Percentiles rank a stretch among this genome's conserved stretches.
Conservation (phyloP, 805 yeast genomes). For the Yamadazyma endophytica region DNA sequence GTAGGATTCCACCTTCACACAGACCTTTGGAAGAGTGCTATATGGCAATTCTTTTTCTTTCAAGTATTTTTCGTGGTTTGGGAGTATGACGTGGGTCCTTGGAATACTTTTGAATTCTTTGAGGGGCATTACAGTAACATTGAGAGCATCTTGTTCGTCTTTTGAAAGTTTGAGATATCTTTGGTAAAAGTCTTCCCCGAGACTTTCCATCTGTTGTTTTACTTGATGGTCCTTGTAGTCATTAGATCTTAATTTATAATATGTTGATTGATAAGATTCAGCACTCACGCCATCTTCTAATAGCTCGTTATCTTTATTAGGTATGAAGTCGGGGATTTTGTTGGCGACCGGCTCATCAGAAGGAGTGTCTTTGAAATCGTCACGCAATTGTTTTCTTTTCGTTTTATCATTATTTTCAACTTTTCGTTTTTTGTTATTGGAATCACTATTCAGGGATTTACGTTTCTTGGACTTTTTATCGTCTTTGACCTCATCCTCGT, state of each 20-base stretch:
- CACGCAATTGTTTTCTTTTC: constrained; percentile 13
- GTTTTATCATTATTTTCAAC: constrained; percentile 21
- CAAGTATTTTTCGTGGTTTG: constrained; percentile 27
- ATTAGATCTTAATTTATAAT: constrained; percentile 41
- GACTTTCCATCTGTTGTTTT: constrained; percentile 15
- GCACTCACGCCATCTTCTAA: constrained; percentile 36
- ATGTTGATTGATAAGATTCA: constrained; percentile 51
- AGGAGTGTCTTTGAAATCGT: constrained; percentile 10
- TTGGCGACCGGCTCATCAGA: constrained; percentile 1
- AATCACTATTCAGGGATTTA: constrained; percentile 3
- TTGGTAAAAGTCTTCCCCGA: constrained; percentile 18
- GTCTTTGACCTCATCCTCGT: constrained; percentile 16
- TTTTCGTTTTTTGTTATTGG: constrained; percentile 19
- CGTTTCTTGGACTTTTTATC: constrained; percentile 6
- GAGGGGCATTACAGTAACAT: constrained; percentile 18
- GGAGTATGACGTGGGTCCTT: constrained; percentile 27
- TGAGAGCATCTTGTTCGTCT: constrained; percentile 1
- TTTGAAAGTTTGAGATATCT: constrained; percentile 2
- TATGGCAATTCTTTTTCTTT: constrained; percentile 30
- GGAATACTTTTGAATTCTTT: constrained; percentile 25
- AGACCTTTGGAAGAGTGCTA: constrained; percentile 22
- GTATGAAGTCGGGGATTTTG: constrained; percentile 11
- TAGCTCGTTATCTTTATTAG: constrained; percentile 43
- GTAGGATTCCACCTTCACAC: constrained; percentile 50
- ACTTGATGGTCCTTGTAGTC: constrained; percentile 41